A percentile compares a stretch with the other conserved stretches of the same genome.
These are phyloP conservation scores for Candolleomyces aberdarensis DNA, from an alignment of 768 basidiomycete genomes.

Conservation along the genomic window DNA sequence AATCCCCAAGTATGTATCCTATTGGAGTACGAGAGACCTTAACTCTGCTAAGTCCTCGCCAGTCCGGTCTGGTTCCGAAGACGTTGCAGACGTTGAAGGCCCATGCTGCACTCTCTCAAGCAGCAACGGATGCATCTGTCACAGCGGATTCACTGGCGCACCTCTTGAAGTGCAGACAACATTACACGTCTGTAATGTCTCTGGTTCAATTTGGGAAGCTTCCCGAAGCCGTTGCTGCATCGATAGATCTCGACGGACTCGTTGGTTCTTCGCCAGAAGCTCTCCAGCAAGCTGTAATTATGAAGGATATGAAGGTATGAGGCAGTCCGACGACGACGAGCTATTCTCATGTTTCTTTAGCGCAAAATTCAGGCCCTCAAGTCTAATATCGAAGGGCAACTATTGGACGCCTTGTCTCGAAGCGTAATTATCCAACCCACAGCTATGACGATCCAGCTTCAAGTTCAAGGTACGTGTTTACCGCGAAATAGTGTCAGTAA, in stretches of 20 bases:
- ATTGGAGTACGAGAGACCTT: neutral
- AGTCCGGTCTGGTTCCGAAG: conserved; percentile 70
- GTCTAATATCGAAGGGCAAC: conserved; percentile 66
- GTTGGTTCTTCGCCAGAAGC: conserved; percentile 48
- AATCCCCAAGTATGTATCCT: conserved; percentile 51
- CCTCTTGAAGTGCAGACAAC: conserved; percentile 48
- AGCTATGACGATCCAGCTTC: conserved; percentile 47
- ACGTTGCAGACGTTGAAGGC: conserved; percentile 51
- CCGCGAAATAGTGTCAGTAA: neutral
- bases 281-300: conserved; percentile 48
- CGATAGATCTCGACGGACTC: conserved; percentile 37
- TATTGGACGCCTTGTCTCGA: conserved; percentile 64
- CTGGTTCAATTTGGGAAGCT: conserved; percentile 58
- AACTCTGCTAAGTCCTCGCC: conserved; percentile 12
- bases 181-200: conserved; percentile 40
- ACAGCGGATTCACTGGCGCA: conserved; percentile 50
- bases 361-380: conserved; percentile 49
- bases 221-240: conserved; percentile 55
- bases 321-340: neutral
- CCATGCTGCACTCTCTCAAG: conserved; percentile 65
- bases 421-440: conserved; percentile 51
- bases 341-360: conserved; percentile 30
- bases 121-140: conserved; percentile 52
- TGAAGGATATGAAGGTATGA: conserved; percentile 57
- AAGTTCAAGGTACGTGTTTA: conserved; percentile 39